These are phyloP conservation scores for Penicillium maclennaniae DNA, from an alignment of 495 filamentous ascomycete species.

Conservation along the genomic window DNA sequence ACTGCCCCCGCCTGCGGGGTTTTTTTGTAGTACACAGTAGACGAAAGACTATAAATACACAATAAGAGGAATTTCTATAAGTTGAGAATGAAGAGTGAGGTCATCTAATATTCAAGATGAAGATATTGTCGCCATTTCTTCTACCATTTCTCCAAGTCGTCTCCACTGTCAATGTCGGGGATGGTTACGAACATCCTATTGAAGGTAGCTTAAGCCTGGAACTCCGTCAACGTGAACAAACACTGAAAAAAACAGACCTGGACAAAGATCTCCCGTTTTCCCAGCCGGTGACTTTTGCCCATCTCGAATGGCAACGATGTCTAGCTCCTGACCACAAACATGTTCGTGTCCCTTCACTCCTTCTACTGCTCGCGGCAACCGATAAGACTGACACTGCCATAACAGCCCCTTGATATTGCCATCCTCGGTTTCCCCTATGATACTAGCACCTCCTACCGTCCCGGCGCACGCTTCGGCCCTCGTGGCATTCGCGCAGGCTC, in stretches of 20 bases:
- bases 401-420: background rate
- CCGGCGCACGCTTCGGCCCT: slow-evolving; percentile 63
- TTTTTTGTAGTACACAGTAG: no score
- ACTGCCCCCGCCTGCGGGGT: no score
- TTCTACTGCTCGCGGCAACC: no score
- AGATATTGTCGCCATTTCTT: background rate
- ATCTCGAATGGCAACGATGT: slow-evolving; percentile 24
- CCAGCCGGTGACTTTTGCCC: slow-evolving; percentile 26
- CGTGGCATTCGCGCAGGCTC: slow-evolving; percentile 63
- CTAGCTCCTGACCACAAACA: slow-evolving; percentile 12
- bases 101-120: background rate
- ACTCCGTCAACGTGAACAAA: background rate
- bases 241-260: slow-evolving; percentile 9
- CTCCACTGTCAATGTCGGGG: background rate
- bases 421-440: background rate
- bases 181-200: background rate
- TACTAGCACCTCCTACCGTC: slow-evolving; percentile 56
- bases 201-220: background rate
- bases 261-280: slow-evolving; percentile 27
- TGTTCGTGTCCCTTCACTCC: slow-evolving; percentile 1
- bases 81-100: background rate
- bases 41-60: no score
- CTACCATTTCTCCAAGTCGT: background rate
- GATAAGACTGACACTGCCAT: background rate
- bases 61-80: no score